Evolutionary conservation across 768 basidiomycete genomes (phyloP).

Genomic region (Vararia minispora): DNA sequence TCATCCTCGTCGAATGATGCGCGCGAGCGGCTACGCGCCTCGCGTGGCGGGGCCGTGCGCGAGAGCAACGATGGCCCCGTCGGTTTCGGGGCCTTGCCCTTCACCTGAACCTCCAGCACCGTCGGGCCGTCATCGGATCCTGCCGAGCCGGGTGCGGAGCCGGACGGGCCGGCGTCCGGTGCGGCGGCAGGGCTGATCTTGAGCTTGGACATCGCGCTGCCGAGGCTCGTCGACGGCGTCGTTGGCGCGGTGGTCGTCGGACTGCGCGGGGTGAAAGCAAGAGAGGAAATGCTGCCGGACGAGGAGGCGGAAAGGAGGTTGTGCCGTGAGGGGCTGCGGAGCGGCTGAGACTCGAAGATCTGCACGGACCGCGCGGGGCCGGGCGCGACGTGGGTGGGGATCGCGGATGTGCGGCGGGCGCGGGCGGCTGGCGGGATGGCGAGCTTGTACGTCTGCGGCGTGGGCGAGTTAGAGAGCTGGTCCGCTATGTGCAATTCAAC

Average conservation of each 20-base stretch:
- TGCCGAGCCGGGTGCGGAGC: neutral
- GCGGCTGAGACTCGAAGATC: conserved; percentile 74
- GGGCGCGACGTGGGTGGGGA: conserved; percentile 38
- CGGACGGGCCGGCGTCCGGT: neutral
- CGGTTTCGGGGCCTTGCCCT: conserved; percentile 9
- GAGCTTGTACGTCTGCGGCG: conserved; percentile 70
- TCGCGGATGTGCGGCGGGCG: conserved; percentile 49
- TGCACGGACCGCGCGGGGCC: conserved; percentile 55
- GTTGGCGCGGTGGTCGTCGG: conserved; percentile 12
- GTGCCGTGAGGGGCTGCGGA: conserved; percentile 36
- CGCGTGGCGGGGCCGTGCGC: conserved; percentile 23
- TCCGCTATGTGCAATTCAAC: conserved; percentile 61
- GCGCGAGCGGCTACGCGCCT: conserved; percentile 12
- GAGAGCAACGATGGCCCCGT: conserved; percentile 24
- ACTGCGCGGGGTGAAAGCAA: conserved; percentile 10
- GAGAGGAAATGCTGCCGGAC: conserved; percentile 19
- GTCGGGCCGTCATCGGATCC: neutral
- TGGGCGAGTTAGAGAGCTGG: conserved; percentile 56
- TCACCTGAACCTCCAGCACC: conserved; percentile 3
- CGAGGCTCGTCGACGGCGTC: conserved; percentile 21
- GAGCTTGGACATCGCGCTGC: conserved; percentile 18
- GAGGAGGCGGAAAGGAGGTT: conserved; percentile 14
- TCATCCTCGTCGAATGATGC: no score
- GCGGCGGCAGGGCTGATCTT: conserved; percentile 11
- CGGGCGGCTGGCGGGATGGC: conserved; percentile 64